These are phyloP conservation scores for Emericellopsis terricola DNA, from an alignment of 495 filamentous ascomycete genomes.

Conservation along the genomic window DNA sequence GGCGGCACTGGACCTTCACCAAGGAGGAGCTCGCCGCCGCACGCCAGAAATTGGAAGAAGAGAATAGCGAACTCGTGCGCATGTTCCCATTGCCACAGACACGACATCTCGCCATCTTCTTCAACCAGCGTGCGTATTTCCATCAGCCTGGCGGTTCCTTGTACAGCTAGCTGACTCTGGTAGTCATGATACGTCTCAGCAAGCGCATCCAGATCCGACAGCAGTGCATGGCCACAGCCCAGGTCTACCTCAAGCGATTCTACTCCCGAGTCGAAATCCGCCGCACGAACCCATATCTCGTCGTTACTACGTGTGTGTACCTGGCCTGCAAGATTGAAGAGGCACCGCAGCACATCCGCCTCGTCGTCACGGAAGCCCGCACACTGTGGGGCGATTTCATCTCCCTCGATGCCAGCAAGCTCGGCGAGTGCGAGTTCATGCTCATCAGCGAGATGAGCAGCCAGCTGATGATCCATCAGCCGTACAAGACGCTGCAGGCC, in stretches of 20 bases:
- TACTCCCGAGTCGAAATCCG: slow-evolving; percentile 84
- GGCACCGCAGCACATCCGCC: slow-evolving; percentile 85
- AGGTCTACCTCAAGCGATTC: slow-evolving; percentile 85
- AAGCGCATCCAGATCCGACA: slow-evolving; percentile 67
- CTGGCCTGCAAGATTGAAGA: slow-evolving; percentile 98
- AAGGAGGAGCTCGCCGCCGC: slow-evolving; percentile 55
- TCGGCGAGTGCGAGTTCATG: slow-evolving; percentile 93
- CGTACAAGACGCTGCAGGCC: slow-evolving; percentile 73
- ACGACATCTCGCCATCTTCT: slow-evolving; percentile 75
- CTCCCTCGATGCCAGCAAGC: slow-evolving; percentile 60
- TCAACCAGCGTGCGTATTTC: slow-evolving; percentile 62
- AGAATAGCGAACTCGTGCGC: slow-evolving; percentile 49
- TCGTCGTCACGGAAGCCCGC: slow-evolving; percentile 73
- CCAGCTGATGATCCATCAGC: slow-evolving; percentile 88
- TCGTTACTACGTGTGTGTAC: slow-evolving; percentile 82
- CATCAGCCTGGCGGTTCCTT: background rate
- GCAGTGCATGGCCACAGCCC: slow-evolving; percentile 86
- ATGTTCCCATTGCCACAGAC: slow-evolving; percentile 68
- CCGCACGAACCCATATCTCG: slow-evolving; percentile 82
- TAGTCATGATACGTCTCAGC: slow-evolving; percentile 69
- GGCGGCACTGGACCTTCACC: slow-evolving; percentile 77
- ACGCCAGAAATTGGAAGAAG: slow-evolving; percentile 53
- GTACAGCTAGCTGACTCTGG: slow-evolving; percentile 1
- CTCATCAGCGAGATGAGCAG: slow-evolving; percentile 91
- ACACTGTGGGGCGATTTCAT: slow-evolving; percentile 79